Percentiles rank a stretch among this genome's conserved stretches.
Conservation (phyloP, 148 eudicot species). For the Camellia lanceoleosa region DNA sequence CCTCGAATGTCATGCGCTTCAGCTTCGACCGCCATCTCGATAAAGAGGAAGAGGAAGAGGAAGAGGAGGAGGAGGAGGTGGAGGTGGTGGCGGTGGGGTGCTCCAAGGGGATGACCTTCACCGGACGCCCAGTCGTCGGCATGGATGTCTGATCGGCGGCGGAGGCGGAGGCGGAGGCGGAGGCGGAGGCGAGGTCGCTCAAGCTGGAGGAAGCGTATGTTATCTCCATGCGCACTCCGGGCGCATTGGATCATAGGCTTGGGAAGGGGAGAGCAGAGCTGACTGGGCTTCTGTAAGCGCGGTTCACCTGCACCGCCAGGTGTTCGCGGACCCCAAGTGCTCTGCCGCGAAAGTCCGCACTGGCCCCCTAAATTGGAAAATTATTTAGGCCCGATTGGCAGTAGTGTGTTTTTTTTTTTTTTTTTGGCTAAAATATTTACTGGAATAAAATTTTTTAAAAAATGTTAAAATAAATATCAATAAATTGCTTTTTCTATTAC, state of each 20-base stretch:
- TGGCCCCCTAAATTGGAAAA: too few relatives aligned
- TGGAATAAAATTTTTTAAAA: too few relatives aligned
- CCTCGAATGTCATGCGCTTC: conserved; percentile 52
- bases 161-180: conserved; percentile 23
- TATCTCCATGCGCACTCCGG: conserved; percentile 34
- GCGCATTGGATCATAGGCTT: conserved; percentile 12
- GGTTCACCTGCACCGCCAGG: too few relatives aligned
- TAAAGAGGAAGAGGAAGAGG: conserved; percentile 28
- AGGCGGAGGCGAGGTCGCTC: conserved; percentile 23
- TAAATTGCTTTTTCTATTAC: too few relatives aligned
- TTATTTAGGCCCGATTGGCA: too few relatives aligned
- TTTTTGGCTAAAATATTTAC: too few relatives aligned
- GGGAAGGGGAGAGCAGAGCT: too few relatives aligned
- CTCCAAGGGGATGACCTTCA: conserved; percentile 59
- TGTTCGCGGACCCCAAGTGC: too few relatives aligned
- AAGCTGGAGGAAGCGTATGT: conserved; percentile 64
- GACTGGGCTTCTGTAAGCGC: too few relatives aligned
- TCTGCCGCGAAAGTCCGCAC: too few relatives aligned
- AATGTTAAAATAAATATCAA: too few relatives aligned
- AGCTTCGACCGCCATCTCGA: conserved; percentile 53
- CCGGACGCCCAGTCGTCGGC: conserved; percentile 37
- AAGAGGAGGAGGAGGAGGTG: conserved; percentile 27
- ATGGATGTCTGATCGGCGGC: conserved; percentile 11
- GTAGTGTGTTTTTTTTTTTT: too few relatives aligned
- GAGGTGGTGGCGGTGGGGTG: conserved; percentile 43